Evolutionary conservation across 306 rosid genomes (phyloP).

Genomic region (Quercus variabilis): DNA sequence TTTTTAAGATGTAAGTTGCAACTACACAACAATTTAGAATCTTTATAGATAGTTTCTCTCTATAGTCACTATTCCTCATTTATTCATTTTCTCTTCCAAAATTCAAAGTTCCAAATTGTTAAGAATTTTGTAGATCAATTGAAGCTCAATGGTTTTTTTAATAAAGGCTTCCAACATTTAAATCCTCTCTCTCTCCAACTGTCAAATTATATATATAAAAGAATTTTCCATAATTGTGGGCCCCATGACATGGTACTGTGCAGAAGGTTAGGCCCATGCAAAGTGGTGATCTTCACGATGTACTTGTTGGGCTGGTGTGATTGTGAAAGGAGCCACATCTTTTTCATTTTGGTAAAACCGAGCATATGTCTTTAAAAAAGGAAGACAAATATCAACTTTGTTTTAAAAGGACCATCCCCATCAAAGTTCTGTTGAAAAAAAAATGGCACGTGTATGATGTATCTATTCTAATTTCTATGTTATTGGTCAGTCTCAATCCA

Average conservation of each 20-base stretch:
- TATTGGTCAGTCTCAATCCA: background rate
- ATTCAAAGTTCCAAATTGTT: no score
- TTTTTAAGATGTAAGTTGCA: no score
- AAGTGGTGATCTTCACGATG: background rate
- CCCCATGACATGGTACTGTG: background rate
- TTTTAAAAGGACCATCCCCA: background rate
- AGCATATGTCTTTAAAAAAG: background rate
- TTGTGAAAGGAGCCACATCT: background rate
- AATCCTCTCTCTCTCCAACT: no score
- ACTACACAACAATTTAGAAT: no score
- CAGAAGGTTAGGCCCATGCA: background rate
- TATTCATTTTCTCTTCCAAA: no score
- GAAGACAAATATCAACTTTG: background rate
- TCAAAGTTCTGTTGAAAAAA: no score
- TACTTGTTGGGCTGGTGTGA: background rate
- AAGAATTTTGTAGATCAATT: no score
- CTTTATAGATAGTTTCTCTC: no score
- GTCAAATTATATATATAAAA: no score
- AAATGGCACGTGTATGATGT: no score
- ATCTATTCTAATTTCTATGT: background rate
- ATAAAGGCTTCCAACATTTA: no score
- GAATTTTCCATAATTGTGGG: background rate
- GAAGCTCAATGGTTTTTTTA: fast-evolving
- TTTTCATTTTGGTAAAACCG: background rate
- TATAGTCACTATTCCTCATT: no score